Evolutionary conservation across 352 stramenopile genomes (phyloP).

Genomic region (Phytophthora aleatoria): DNA sequence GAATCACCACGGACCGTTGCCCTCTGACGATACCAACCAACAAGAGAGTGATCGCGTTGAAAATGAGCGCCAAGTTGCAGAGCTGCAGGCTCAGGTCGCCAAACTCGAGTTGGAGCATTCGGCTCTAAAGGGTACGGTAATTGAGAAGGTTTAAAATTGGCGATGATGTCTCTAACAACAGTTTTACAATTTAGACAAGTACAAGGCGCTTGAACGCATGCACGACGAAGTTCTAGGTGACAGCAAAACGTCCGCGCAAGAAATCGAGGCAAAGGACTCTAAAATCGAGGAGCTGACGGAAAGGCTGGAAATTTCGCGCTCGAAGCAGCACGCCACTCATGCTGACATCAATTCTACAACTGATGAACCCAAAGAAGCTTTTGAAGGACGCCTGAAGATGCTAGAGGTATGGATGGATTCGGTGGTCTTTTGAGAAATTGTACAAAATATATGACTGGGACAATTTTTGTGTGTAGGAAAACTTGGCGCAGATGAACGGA

Average conservation of each 20-base stretch:
- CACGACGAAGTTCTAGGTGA: constrained; percentile 15
- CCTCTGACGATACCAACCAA: constrained; percentile 2
- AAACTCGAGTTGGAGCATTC: constrained; percentile 25
- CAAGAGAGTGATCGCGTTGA: not conserved
- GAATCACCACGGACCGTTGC: not conserved
- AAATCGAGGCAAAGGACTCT: constrained; percentile 34
- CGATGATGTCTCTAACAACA: not conserved
- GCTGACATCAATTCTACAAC: not conserved
- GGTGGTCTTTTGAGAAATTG: not conserved
- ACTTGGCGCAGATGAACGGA: constrained; percentile 75
- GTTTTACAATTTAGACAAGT: constrained; percentile 31
- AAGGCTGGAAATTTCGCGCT: constrained; percentile 29
- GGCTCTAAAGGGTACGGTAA: constrained; percentile 24
- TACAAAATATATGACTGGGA: not conserved
- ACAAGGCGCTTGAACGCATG: constrained; percentile 30
- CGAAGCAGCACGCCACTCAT: constrained; percentile 7
- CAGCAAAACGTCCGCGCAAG: constrained; percentile 15
- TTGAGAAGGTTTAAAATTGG: not conserved
- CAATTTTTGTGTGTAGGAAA: constrained; percentile 49
- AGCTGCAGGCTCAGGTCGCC: constrained; percentile 22
- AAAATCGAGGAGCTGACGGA: constrained; percentile 47
- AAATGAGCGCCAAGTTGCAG: constrained; percentile 4
- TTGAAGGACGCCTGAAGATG: constrained; percentile 55
- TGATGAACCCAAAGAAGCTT: constrained; percentile 27
- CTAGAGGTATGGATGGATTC: constrained; percentile 55